These are phyloP conservation scores for Paramyrothecium roridum DNA, from an alignment of 2,329 filamentous ascomycete genomes.

Conservation along the genomic window DNA sequence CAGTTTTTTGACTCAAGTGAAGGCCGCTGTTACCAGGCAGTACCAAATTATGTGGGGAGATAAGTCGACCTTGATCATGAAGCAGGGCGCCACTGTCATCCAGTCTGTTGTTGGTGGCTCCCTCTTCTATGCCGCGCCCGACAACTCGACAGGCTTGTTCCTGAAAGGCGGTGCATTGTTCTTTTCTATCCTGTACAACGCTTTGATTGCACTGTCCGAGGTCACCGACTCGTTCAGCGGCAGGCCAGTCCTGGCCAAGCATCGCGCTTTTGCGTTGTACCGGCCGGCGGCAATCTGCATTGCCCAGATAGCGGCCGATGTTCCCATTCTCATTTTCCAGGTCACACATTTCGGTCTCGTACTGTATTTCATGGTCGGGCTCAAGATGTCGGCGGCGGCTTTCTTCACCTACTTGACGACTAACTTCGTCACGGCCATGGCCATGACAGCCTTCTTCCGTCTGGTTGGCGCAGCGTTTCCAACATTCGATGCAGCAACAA, in stretches of 20 bases:
- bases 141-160: not conserved
- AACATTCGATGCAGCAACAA: not conserved
- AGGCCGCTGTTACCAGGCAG: not conserved
- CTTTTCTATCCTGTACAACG: not conserved
- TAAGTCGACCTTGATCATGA: not conserved
- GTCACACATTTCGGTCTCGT: not conserved
- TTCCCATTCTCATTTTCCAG: not conserved
- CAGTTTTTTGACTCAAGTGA: not conserved
- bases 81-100: not conserved
- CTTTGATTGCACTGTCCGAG: not conserved
- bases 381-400: not conserved
- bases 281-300: not conserved
- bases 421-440: not conserved
- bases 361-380: not conserved
- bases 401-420: not conserved
- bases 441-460: not conserved
- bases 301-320: not conserved
- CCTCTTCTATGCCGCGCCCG: not conserved
- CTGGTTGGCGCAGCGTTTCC: not conserved
- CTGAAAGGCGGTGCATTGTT: not conserved
- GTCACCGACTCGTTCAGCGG: not conserved
- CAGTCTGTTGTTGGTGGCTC: not conserved
- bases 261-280: not conserved
- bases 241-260: not conserved
- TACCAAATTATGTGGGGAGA: constrained; percentile 1